Conservation (phyloP, 2,329 filamentous ascomycete species). For the Shiraia sp. region DNA sequence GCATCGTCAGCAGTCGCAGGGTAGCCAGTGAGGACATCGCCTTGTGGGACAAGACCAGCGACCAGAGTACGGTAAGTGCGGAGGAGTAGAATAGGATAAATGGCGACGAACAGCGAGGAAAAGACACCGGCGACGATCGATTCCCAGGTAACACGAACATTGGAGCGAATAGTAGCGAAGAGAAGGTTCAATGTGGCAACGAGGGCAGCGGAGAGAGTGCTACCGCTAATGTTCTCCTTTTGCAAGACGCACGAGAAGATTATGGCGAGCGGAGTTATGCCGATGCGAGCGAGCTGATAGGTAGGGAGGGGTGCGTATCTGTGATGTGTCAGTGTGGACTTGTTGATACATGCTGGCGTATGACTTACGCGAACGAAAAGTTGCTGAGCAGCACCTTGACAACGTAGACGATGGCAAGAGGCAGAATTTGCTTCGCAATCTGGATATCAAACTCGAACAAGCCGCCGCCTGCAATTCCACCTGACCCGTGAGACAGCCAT, state of each 20-base stretch:
- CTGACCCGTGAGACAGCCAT: constrained; percentile 47
- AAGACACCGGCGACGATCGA: constrained; percentile 56
- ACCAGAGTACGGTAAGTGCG: constrained; percentile 55
- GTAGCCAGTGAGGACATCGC: constrained; percentile 49
- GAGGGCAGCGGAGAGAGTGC: constrained; percentile 55
- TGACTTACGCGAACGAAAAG: constrained; percentile 56
- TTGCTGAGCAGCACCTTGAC: constrained; percentile 58
- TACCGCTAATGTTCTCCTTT: constrained; percentile 51
- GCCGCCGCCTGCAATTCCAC: constrained; percentile 58
- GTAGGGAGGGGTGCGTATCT: constrained; percentile 57
- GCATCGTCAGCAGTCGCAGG: constrained; percentile 35
- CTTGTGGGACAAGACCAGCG: constrained; percentile 49
- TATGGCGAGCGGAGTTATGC: constrained; percentile 54
- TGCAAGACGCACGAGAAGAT: constrained; percentile 54
- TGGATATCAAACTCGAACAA: constrained; percentile 57
- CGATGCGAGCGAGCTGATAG: constrained; percentile 58
- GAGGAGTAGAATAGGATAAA: constrained; percentile 56
- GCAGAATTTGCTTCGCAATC: constrained; percentile 53
- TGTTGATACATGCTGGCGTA: not conserved
- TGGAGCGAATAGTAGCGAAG: constrained; percentile 52
- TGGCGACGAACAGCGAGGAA: constrained; percentile 55
- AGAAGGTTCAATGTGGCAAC: constrained; percentile 56
- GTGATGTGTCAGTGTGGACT: constrained; percentile 7
- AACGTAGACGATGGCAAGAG: constrained; percentile 55
- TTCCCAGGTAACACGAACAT: constrained; percentile 56